Evolutionary conservation across 768 basidiomycete species (phyloP).

Genomic region (Mrakia gelida): DNA sequence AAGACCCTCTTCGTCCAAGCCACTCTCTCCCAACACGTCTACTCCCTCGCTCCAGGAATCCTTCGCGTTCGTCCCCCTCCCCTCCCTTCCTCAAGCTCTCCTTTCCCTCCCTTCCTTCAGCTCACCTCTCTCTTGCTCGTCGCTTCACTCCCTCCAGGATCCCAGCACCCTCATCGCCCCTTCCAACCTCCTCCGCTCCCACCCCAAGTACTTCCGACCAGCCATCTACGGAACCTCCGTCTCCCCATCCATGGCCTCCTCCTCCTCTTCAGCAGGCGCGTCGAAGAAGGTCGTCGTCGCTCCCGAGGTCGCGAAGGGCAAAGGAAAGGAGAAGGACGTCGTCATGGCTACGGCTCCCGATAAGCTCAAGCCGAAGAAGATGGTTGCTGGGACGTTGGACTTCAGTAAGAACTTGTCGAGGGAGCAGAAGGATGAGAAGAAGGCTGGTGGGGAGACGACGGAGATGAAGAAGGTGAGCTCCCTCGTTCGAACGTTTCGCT

Average conservation of each 20-base stretch:
- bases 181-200: neutral
- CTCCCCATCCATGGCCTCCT: neutral
- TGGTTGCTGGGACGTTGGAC: neutral
- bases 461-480: neutral
- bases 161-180: neutral
- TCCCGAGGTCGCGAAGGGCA: constrained; percentile 4
- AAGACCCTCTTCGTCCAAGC: neutral
- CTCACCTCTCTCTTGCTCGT: neutral
- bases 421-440: constrained; percentile 15
- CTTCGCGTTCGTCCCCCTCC: neutral
- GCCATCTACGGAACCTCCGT: constrained; percentile 9
- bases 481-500: neutral
- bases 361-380: constrained; percentile 2
- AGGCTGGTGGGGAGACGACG: neutral
- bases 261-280: neutral
- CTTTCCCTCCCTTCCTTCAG: too few species aligned
- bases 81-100: too few species aligned
- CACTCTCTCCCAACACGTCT: constrained; percentile 2
- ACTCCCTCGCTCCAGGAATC: neutral
- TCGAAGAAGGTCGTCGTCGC: neutral
- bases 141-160: neutral
- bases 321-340: neutral
- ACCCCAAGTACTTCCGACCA: constrained; percentile 5
- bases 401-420: constrained; percentile 9
- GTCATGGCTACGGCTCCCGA: neutral